Base-by-base conservation (phyloP, 2,329 filamentous ascomycete species). In the Epichloe uncinata region DNA sequence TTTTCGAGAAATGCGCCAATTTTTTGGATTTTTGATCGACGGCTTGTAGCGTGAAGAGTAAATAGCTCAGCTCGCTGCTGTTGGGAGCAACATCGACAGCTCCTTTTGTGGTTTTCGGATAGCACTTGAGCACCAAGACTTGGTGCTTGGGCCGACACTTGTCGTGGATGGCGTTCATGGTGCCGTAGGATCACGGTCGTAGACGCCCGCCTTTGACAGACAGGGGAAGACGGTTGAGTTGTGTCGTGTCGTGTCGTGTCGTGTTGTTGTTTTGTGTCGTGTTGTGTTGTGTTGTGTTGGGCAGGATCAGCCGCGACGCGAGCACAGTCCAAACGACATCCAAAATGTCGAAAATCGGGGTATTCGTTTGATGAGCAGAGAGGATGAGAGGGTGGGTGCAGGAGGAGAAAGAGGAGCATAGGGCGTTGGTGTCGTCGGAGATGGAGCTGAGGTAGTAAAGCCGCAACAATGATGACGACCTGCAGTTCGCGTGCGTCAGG, bases 1-100 rank as follows among this genome's bases (percentile, higher is more conserved):
- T 91, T 94, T 72, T 97, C 90, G 56, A 98, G 76, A 64, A 96
- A 98, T 59, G 82, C 82, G 66, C 88, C 89, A 57, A 98, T 90
- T 98, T 98, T 62, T 62, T 93, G 87, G 59, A 97, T 82, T 75
- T 97, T 98, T 69, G 87, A 91, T 56, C 88, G 83, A 53, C 91
- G 87, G 59, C 90, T 95, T 63, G 87, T 94, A 54, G 87, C 89
- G 73, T 98, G 76, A 95, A 97, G 49, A 97, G 81, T 56, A 98
- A 79, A 66, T 97, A 97, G 69, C 88, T 95, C 55, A 98, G 80
- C 73, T 98, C 93, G 70, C 88, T 95, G 57, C 88, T 88, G 69
- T 97, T 97, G 42, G 93, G 90, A 70, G 91, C 94, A 63, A 95
- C 88, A 61, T 95, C 88, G 64, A 90, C 85, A 54, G 87, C 84